phyloP scores from a whole-genome alignment of 257 asterid species.

The Schizonepeta tenuifolia region DNA sequence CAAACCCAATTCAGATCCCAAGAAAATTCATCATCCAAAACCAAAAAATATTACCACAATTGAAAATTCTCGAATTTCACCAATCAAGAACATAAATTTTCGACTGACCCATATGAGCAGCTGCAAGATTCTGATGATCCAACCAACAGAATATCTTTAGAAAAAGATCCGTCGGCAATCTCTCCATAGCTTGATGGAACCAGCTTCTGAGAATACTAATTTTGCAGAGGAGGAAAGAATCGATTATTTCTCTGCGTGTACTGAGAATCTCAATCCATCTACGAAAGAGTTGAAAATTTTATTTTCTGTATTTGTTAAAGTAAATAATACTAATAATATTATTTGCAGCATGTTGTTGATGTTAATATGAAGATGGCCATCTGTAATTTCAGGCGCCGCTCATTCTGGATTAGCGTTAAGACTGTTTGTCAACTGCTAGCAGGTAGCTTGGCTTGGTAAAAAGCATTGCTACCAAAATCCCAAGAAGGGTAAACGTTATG shows the following conservation, averaged over 20 bases:
- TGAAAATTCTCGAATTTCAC: background rate
- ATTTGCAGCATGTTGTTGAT: background rate
- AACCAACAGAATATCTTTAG: slow-evolving; percentile 60
- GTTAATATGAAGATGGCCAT: background rate
- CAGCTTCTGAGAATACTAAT: background rate
- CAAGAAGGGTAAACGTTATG: no score
- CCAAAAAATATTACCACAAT: slow-evolving; percentile 8
- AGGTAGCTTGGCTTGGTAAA: no score
- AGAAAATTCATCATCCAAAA: slow-evolving; percentile 27
- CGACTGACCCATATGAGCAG: slow-evolving; percentile 72
- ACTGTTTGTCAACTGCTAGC: slow-evolving; percentile 8
- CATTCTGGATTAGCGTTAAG: slow-evolving; percentile 27
- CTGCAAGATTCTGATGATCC: slow-evolving; percentile 84
- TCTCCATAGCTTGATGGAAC: slow-evolving; percentile 51
- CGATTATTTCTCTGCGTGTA: background rate
- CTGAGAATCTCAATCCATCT: background rate
- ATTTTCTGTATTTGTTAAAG: background rate
- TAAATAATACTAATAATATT: background rate
- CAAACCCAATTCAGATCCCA: slow-evolving; percentile 39
- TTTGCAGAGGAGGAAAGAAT: background rate
- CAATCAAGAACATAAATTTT: slow-evolving; percentile 14
- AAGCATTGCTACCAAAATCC: no score
- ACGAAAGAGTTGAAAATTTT: background rate
- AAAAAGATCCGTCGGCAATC: slow-evolving; percentile 65
- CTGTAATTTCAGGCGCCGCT: slow-evolving; percentile 20